Evolutionary conservation across 176 grass and related monocot genomes (phyloP).

Genomic region (Eragrostis curvula): DNA sequence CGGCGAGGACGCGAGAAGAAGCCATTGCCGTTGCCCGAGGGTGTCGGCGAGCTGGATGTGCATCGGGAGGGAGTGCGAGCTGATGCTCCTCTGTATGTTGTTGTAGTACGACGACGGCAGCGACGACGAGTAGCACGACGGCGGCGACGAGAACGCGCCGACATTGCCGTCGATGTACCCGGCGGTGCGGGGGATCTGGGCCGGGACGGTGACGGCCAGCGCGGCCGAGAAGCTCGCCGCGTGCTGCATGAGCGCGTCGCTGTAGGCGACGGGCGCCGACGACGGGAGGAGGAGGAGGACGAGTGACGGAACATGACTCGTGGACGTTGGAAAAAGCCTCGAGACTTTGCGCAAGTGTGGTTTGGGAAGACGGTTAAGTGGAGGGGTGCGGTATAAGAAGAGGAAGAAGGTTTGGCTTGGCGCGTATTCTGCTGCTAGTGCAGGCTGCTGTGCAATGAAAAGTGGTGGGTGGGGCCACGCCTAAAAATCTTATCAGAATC

Average conservation of each 20-base stretch:
- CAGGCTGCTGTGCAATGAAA: constrained; percentile 32
- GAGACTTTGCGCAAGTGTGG: constrained; percentile 13
- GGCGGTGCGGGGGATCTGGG: constrained; percentile 27
- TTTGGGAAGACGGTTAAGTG: not conserved
- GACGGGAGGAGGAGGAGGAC: constrained; percentile 20
- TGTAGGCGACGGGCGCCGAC: constrained; percentile 26
- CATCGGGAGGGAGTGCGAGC: constrained; percentile 57
- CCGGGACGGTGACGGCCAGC: constrained; percentile 25
- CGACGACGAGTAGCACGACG: constrained; percentile 47
- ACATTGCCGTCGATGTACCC: constrained; percentile 47
- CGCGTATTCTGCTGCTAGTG: not conserved
- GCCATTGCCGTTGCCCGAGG: constrained; percentile 5
- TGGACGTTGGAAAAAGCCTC: constrained; percentile 11
- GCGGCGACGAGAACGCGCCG: constrained; percentile 30
- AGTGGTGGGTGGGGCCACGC: constrained; percentile 36
- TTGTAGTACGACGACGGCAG: constrained; percentile 45
- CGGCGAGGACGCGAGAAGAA: constrained; percentile 37
- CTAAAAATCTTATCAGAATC: constrained; percentile 42
- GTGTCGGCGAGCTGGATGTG: constrained; percentile 38
- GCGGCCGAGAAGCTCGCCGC: constrained; percentile 43
- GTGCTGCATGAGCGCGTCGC: constrained; percentile 32
- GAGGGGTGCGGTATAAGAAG: constrained; percentile 43
- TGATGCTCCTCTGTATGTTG: constrained; percentile 63
- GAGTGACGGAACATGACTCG: constrained; percentile 62
- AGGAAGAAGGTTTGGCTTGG: not conserved